Base-by-base conservation (phyloP, 169 alveolate species). In the Eimeria maxima region DNA sequence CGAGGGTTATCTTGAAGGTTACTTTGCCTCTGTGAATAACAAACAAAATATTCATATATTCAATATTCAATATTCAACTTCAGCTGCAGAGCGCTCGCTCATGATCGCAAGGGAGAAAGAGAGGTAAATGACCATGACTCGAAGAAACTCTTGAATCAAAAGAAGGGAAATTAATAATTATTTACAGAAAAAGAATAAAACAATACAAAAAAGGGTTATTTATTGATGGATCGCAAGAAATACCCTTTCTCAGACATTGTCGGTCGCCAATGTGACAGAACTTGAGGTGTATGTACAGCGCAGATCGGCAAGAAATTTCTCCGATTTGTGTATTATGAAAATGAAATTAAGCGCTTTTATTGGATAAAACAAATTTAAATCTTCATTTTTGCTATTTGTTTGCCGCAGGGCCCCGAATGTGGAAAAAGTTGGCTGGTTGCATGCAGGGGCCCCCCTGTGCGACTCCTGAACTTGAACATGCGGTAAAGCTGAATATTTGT, bases 1-100 rank as follows among this genome's bases (percentile, higher is more conserved):
- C 95, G 45, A 90, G 89, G 44, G 95, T 90, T 45, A 90, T 90
- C 45, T 90, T 90, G 78, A 90, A 90, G 60, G 95, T 69, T 60
- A 90, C 95, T 74, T 90, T 90, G n/a, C 90, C 95, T 7, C 95
- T 90, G 76, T 20, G 29, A 13, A 60, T 8, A 69, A 50, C 45
- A 27, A 71, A 38, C 27, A 11, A 44, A 53, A 7, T 20, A 11
- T 50, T 50, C n/a, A n/a, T n/a, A n/a, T n/a, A n/a, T n/a, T n/a
- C n/a, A n/a, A 11, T 50, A 50, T 50, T 5, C 5, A 50, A 50
- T 5, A 50, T 5, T 7, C 18, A 5, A 7, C 11, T 7, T 50
- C 57, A 50, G 57, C 5, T 5, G 11, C 18, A 5, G 57, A 50
- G 5, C 57, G 57, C 57, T n/a, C 57, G 57, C 57, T 50, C 18